Evolutionary conservation across 1,284 basidiomycete species (phyloP), one percentile per base, ranked within the genome.

Genomic region (Leccinum solheimii): DNA sequence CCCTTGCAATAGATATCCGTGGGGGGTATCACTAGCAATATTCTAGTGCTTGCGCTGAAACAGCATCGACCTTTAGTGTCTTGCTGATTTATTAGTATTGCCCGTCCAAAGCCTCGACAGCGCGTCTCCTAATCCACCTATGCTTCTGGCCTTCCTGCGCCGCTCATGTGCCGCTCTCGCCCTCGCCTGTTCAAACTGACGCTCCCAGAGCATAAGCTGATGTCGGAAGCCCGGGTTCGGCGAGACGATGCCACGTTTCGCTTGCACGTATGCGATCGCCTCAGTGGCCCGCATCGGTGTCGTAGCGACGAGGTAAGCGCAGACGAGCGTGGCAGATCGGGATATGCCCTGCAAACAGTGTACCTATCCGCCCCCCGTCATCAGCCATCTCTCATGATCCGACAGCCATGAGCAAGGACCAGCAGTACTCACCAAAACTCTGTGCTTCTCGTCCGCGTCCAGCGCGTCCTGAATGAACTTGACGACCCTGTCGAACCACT

Each of bases 331-430:
- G 7, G 92, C 86, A 68, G 87, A 90, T 55, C 93, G 83, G 71
- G 88, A 92, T 63, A 94, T 83, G 58, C 94, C 93, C 71, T 91
- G 87, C 57, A 88, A 80, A 75, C 94, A 95, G 75, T 96, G 93
- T 10, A 86, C 82, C 85, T 86, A 49, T 52, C 34, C 34, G 34
- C 2, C 19, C 19, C 40, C 30, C 27, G 14, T 55, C 27, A 10
- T 61, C 38, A 59, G 36, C 45, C 48, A 30, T 27, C 14, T 57
- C 48, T 58, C 51, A 51, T 48, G 40, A n/a, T 10, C 32, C 27
- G 19, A 85, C 80, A 13, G 52, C 84, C 76, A 59, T 23, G 3
- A 27, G 38, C 55, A 36, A 6, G n/a, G 10, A n/a, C 38, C 9
- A 75, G 83, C 63, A 68, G n/a, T 55, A 73, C 72, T 72, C 59